These are phyloP conservation scores for Chlorella sp. DNA, from an alignment of 139 green algal species.

Conservation along the genomic window DNA sequence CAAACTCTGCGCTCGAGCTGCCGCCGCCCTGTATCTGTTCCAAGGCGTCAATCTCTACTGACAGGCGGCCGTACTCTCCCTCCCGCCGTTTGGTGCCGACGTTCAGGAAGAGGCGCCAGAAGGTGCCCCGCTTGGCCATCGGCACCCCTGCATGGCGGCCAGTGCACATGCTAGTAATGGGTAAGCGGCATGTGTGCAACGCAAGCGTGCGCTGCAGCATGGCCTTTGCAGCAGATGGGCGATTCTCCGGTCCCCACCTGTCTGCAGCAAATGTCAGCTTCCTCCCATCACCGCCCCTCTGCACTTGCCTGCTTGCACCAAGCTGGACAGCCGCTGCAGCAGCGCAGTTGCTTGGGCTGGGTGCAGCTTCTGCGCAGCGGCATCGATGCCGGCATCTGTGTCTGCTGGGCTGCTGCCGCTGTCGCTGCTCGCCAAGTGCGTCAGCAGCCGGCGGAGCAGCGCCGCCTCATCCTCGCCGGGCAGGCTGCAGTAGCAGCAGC, in stretches of 20 bases:
- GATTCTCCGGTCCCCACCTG: too few relatives aligned
- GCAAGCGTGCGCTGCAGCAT: too few relatives aligned
- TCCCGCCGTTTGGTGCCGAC: slow-evolving; percentile 41
- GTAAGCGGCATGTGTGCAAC: too few relatives aligned
- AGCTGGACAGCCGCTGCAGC: slow-evolving; percentile 50
- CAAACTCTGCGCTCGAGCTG: not conserved
- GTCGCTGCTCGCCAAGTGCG: not conserved
- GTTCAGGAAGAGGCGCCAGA: slow-evolving; percentile 72
- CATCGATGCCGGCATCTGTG: too few relatives aligned
- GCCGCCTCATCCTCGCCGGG: not conserved
- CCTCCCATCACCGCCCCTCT: too few relatives aligned
- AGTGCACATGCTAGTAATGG: too few relatives aligned
- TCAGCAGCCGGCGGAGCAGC: not conserved
- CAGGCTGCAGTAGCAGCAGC: not conserved
- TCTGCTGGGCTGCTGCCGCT: not conserved
- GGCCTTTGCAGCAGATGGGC: too few relatives aligned
- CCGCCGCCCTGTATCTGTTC: not conserved
- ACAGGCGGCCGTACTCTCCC: slow-evolving; percentile 63
- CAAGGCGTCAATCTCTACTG: not conserved
- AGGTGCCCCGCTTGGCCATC: slow-evolving; percentile 47
- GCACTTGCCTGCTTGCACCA: slow-evolving; percentile 56
- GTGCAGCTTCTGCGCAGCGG: too few relatives aligned
- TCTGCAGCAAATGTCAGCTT: too few relatives aligned
- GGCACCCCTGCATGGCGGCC: slow-evolving; percentile 44
- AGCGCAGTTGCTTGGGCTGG: slow-evolving; percentile 6